Evolutionary conservation across 2,329 filamentous ascomycete species (phyloP).

Genomic region (Metarhizium anisopliae): DNA sequence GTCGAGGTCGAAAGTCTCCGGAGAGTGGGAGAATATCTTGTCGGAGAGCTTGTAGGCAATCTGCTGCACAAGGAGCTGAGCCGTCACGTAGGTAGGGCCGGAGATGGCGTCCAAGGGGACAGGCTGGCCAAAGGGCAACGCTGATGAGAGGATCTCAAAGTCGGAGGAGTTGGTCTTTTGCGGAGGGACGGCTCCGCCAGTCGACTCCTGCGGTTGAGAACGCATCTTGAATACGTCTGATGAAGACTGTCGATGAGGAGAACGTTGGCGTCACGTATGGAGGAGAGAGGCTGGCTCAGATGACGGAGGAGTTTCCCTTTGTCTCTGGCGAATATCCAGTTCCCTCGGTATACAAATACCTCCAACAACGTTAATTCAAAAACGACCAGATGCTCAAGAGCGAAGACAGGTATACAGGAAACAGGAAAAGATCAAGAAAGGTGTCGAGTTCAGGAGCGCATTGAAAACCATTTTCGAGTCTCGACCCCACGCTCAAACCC

Average conservation of each 20-base stretch:
- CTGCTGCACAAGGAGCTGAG: slow-evolving; percentile 90
- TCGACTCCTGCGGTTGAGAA: slow-evolving; percentile 29
- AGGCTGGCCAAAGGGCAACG: slow-evolving; percentile 47
- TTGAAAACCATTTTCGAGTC: neutral
- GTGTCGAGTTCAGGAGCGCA: neutral
- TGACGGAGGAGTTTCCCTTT: neutral
- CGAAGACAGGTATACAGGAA: neutral
- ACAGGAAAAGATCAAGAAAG: neutral
- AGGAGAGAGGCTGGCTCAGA: neutral
- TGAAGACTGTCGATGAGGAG: neutral
- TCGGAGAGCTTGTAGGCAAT: slow-evolving; percentile 91
- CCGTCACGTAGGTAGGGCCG: slow-evolving; percentile 86
- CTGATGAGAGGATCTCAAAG: slow-evolving; percentile 38
- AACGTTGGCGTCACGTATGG: neutral
- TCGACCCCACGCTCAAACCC: neutral
- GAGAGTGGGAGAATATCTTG: slow-evolving; percentile 95
- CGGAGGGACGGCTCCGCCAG: slow-evolving; percentile 21
- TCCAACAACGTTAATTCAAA: neutral
- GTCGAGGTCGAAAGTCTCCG: slow-evolving; percentile 87
- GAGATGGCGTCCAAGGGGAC: slow-evolving; percentile 54
- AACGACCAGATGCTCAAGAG: neutral
- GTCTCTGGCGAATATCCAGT: neutral
- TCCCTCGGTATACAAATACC: neutral
- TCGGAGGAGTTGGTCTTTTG: slow-evolving; percentile 11
- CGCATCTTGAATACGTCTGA: slow-evolving; percentile 14